Evolutionary conservation across 2,329 filamentous ascomycete genomes (phyloP).

Genomic region (Colletotrichum orbiculare): DNA sequence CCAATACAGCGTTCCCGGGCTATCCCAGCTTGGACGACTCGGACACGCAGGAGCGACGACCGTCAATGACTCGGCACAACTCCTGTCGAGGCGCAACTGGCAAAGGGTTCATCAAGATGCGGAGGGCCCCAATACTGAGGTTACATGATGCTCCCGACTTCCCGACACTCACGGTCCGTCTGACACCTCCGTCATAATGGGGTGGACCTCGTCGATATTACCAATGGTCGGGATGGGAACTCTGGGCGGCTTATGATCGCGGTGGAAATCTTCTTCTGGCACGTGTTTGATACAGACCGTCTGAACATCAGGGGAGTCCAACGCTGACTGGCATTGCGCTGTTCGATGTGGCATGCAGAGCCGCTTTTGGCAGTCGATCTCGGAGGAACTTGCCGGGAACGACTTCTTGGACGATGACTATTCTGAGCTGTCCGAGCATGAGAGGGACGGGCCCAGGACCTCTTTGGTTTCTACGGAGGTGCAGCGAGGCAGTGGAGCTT

Average conservation of each 20-base stretch:
- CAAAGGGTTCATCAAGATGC: not conserved
- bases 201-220: not conserved
- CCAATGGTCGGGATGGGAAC: not conserved
- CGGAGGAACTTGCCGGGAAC: too few relatives aligned
- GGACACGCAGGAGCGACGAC: not conserved
- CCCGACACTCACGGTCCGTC: slow-evolving; percentile 11
- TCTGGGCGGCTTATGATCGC: too few relatives aligned
- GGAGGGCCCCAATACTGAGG: slow-evolving; percentile 4
- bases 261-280: too few relatives aligned
- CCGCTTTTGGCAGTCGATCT: too few relatives aligned
- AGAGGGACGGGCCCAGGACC: too few relatives aligned
- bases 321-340: too few relatives aligned
- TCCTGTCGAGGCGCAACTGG: not conserved
- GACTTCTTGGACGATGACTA: too few relatives aligned
- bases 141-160: slow-evolving; percentile 21
- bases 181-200: not conserved
- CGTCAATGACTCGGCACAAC: slow-evolving; percentile 18
- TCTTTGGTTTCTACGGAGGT: too few relatives aligned
- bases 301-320: not conserved
- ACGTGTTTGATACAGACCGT: too few relatives aligned
- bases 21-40: slow-evolving; percentile 24
- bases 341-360: too few relatives aligned
- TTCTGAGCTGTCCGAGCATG: too few relatives aligned
- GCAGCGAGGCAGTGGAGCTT: too few relatives aligned
- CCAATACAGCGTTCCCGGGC: slow-evolving; percentile 12